Evolutionary conservation across 1,284 basidiomycete genomes (phyloP), one percentile per base, ranked within the genome.

Genomic region (Ceratobasidium sp.): DNA sequence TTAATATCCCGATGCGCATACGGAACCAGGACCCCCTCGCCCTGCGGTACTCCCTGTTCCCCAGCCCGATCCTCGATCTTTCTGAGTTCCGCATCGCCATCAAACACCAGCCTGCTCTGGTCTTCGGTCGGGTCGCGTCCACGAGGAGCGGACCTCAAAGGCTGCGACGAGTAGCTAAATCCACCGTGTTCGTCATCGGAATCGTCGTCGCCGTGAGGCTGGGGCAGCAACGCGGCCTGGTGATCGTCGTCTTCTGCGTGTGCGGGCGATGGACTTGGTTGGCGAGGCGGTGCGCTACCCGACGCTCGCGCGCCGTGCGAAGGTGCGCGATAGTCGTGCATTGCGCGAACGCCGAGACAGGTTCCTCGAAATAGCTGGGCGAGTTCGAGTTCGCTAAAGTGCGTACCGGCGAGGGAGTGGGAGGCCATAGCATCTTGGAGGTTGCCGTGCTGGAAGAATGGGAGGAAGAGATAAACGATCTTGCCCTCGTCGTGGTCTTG

Each of bases 1-100:
- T 99, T 99, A 82, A 99, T 88, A 86, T 99, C 97, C 78, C 98
- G 88, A 86, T 99, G 98, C 0, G 97, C 97, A 84, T 98, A 99
- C 0, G 98, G 96, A 6, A 96, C 89, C 10, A 93, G 81, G 76
- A 91, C 90, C 2, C 85, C 86, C 79, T 88, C 85, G 6, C 86
- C 87, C 23, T 79, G 77, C 0, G 83, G 77, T 35, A 84, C 83
- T 80, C 84, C 83, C 80, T 82, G 81, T 55, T 83, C 81, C 68
- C 82, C 77, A 80, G 78, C 59, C 77, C 82, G 82, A 35, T 62
- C 33, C 62, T 83, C 82, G 1, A 80, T 79, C 1, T 84, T 84
- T 62, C 81, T 84, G 38, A 79, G 48, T 83, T 81, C 81, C 33
- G 80, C 79, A 77, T 94, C 93, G 0, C 91, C 91, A 80, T 95